A percentile compares a stretch with the other conserved stretches of the same genome.
Conservation (phyloP, 1,284 basidiomycete species). For the Termitomyces sp. region DNA sequence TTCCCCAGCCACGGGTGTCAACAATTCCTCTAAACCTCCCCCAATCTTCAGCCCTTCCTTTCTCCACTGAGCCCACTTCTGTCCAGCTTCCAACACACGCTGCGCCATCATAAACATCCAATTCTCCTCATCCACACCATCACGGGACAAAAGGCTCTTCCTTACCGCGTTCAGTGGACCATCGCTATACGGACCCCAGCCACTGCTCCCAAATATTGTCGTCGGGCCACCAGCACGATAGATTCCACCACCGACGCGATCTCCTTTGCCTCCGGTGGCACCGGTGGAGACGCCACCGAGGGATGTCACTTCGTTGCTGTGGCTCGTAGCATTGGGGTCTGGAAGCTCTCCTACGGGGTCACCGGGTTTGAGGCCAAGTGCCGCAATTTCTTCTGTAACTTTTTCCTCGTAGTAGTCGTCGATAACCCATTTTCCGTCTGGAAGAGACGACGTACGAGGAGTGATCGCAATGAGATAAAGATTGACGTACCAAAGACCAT, state of each 20-base stretch:
- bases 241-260: constrained; percentile 45
- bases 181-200: constrained; percentile 81
- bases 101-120: constrained; percentile 83
- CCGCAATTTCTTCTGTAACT: constrained; percentile 64
- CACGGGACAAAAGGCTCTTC: constrained; percentile 63
- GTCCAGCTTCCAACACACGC: constrained; percentile 56
- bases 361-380: constrained; percentile 69
- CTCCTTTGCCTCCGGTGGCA: constrained; percentile 30
- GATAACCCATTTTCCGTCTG: constrained; percentile 85
- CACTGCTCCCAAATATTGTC: constrained; percentile 79
- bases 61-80: constrained; percentile 60
- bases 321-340: constrained; percentile 51
- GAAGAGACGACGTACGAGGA: background rate
- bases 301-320: constrained; percentile 41
- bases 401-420: constrained; percentile 96
- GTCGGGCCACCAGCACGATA: constrained; percentile 84
- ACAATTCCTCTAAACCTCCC: constrained; percentile 20
- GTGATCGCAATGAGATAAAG: background rate
- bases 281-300: constrained; percentile 31
- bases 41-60: constrained; percentile 49
- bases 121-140: constrained; percentile 79
- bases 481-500: constrained; percentile 69
- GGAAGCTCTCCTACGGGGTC: constrained; percentile 75
- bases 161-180: constrained; percentile 74
- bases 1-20: constrained; percentile 23